Evolutionary conservation across 306 rosid genomes (phyloP).

Genomic region (Glycine tomentella): DNA sequence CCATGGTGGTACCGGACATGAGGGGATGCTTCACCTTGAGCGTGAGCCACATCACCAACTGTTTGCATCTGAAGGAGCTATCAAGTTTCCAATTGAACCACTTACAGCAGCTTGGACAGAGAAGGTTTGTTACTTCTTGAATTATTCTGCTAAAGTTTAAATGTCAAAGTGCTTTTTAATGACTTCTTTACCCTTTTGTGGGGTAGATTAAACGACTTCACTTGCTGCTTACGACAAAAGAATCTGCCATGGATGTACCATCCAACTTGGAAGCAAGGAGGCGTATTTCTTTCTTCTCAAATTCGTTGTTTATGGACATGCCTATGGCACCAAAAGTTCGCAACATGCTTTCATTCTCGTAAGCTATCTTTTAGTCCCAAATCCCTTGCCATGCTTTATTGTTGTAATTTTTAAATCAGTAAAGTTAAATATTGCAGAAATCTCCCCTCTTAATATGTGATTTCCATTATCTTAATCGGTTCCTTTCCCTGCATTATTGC

Average conservation of each 20-base stretch:
- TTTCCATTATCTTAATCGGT: slow-evolving; percentile 18
- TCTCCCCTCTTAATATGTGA: background rate
- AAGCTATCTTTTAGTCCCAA: slow-evolving; percentile 47
- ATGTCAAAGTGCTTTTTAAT: slow-evolving; percentile 9
- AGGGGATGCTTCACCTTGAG: slow-evolving; percentile 75
- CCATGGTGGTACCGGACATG: slow-evolving; percentile 74
- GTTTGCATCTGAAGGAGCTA: slow-evolving; percentile 96
- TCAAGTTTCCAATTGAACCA: slow-evolving; percentile 81
- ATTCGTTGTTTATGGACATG: slow-evolving; percentile 97
- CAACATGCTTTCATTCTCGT: slow-evolving; percentile 99
- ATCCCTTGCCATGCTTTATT: slow-evolving; percentile 12
- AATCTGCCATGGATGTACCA: slow-evolving; percentile 99
- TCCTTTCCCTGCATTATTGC: slow-evolving; percentile 18
- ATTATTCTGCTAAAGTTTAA: slow-evolving; percentile 18
- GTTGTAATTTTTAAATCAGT: slow-evolving; percentile 33
- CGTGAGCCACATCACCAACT: slow-evolving; percentile 76
- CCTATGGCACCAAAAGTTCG: slow-evolving; percentile 98
- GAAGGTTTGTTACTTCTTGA: slow-evolving; percentile 63
- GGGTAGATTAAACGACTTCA: slow-evolving; percentile 79
- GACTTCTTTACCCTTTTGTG: slow-evolving; percentile 26
- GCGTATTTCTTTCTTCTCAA: slow-evolving; percentile 94
- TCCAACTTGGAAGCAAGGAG: slow-evolving; percentile 98
- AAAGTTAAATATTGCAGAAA: background rate
- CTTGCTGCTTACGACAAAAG: slow-evolving; percentile 93
- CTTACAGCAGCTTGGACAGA: slow-evolving; percentile 90